phyloP scores from a whole-genome alignment of 2,329 filamentous ascomycete species.

The Keithomyces neogunnii region DNA sequence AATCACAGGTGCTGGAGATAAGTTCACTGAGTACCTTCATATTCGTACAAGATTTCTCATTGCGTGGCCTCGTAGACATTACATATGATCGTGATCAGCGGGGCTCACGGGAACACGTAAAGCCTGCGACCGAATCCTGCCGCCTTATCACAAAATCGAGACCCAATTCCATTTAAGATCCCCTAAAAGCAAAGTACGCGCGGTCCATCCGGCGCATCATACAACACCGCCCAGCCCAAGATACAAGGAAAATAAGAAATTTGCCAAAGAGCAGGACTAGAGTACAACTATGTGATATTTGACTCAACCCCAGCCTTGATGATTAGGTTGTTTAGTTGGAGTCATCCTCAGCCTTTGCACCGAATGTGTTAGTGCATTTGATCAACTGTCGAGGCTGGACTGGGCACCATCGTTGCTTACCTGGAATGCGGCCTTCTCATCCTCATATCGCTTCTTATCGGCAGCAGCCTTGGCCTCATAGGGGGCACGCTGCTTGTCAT shows the following conservation, averaged over 20 bases:
- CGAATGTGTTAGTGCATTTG: not conserved
- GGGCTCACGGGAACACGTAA: constrained; percentile 13
- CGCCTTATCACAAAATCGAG: constrained; percentile 24
- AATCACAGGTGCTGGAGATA: not conserved
- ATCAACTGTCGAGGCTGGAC: not conserved
- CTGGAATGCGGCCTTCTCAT: constrained; percentile 92
- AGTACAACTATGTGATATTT: constrained; percentile 5
- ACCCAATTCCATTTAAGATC: constrained; percentile 26
- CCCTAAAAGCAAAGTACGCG: constrained; percentile 25
- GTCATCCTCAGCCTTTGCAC: constrained; percentile 48
- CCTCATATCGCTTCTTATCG: constrained; percentile 99
- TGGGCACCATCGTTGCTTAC: constrained; percentile 40
- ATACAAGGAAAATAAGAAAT: constrained; percentile 22
- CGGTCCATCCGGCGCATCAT: constrained; percentile 29
- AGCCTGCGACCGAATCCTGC: constrained; percentile 7
- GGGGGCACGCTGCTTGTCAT: constrained; percentile 82
- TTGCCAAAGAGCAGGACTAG: constrained; percentile 10
- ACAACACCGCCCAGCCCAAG: constrained; percentile 33
- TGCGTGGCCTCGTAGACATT: constrained; percentile 15
- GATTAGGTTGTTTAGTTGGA: constrained; percentile 23
- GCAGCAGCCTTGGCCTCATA: constrained; percentile 95
- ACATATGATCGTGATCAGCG: constrained; percentile 14
- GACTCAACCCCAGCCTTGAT: constrained; percentile 4
- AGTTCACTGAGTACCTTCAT: not conserved
- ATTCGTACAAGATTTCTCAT: constrained; percentile 21